A percentile compares a stretch with the other conserved stretches of the same genome.
These are phyloP conservation scores for Chlorella ohadii DNA, from an alignment of 139 green algal genomes.

Conservation along the genomic window DNA sequence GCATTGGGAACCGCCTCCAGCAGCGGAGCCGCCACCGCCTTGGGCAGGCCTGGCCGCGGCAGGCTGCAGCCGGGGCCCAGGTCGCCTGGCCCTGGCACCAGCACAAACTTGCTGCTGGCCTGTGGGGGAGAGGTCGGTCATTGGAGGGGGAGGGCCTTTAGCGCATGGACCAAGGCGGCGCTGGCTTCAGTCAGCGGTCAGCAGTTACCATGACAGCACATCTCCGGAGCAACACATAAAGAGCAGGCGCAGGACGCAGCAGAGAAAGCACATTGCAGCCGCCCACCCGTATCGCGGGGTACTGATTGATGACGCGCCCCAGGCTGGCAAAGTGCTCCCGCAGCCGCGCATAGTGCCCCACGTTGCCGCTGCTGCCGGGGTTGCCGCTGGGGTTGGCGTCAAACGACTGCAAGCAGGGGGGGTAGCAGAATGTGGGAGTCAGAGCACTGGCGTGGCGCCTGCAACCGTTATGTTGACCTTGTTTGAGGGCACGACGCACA, in stretches of 20 bases:
- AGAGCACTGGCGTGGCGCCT: too few relatives aligned
- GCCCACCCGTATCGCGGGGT: constrained; percentile 65
- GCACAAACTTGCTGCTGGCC: constrained; percentile 75
- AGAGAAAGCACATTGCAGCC: neutral
- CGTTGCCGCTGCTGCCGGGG: too few relatives aligned
- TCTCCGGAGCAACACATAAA: too few relatives aligned
- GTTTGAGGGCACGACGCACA: too few relatives aligned
- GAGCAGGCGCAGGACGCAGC: neutral
- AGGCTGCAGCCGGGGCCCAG: constrained; percentile 68
- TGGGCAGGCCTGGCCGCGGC: constrained; percentile 76
- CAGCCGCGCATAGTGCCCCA: constrained; percentile 54
- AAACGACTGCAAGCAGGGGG: constrained; percentile 40
- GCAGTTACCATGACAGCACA: neutral
- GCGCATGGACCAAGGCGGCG: too few relatives aligned
- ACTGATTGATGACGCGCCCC: constrained; percentile 70
- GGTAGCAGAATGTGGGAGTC: too few relatives aligned
- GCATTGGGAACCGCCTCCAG: constrained; percentile 60
- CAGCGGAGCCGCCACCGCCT: constrained; percentile 63
- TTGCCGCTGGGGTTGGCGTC: constrained; percentile 26
- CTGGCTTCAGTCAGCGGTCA: too few relatives aligned
- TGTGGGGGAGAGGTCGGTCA: constrained; percentile 5
- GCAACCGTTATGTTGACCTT: too few relatives aligned
- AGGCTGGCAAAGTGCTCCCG: constrained; percentile 76
- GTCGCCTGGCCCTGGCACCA: constrained; percentile 88
- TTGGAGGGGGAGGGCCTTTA: neutral